Evolutionary conservation across 2,329 filamentous ascomycete species (phyloP).

Genomic region (Hypoxylon rubiginosum): DNA sequence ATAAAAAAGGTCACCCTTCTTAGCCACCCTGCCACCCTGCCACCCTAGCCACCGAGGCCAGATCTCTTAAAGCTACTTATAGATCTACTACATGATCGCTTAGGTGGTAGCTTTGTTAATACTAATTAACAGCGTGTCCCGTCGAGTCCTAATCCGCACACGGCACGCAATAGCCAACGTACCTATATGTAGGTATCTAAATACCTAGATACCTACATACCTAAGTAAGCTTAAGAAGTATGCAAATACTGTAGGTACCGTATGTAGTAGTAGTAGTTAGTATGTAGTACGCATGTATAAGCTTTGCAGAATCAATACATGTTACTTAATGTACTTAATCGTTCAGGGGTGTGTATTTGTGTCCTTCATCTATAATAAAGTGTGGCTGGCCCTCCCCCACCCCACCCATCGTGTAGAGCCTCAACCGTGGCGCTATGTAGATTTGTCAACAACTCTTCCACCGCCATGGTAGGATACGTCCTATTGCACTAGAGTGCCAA

Average conservation of each 20-base stretch:
- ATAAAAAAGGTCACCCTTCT: too few species aligned
- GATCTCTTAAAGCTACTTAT: conserved; percentile 18
- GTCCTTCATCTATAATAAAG: conserved; percentile 26
- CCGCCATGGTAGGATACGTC: too few species aligned
- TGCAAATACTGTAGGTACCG: too few species aligned
- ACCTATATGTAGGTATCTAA: too few species aligned
- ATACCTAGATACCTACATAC: too few species aligned
- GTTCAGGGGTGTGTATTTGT: background rate
- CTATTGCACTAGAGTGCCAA: too few species aligned
- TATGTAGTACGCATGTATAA: background rate
- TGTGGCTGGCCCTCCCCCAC: conserved; percentile 12
- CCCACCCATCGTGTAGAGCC: conserved; percentile 16
- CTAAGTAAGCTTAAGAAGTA: too few species aligned
- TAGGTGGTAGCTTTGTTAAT: too few species aligned
- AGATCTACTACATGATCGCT: too few species aligned
- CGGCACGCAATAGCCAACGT: background rate
- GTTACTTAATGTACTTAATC: too few species aligned
- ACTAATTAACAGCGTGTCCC: too few species aligned
- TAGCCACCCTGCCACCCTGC: background rate
- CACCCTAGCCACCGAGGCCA: conserved; percentile 10
- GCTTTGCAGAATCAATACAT: background rate
- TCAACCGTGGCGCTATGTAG: conserved; percentile 24
- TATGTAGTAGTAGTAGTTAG: too few species aligned
- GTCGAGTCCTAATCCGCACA: background rate
- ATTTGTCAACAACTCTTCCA: background rate